These are phyloP conservation scores for Leishmania amazonensis DNA, from an alignment of 208 protist genomes.

Conservation along the genomic window DNA sequence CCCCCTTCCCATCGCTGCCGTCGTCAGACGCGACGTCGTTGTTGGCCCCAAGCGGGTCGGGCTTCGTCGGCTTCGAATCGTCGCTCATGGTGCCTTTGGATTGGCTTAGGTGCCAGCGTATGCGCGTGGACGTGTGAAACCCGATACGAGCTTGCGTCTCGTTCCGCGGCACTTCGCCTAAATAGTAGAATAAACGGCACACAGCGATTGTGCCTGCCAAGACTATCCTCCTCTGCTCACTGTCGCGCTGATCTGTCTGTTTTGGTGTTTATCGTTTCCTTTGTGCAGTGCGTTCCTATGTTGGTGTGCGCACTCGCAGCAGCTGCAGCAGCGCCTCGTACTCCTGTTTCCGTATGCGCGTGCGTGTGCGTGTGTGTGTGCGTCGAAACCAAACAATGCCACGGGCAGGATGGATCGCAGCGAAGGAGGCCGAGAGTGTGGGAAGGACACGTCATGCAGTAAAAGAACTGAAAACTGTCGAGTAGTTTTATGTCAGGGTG, in stretches of 20 bases:
- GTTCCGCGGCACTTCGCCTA: neutral
- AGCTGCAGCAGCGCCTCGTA: neutral
- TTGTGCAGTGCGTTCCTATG: slow-evolving; percentile 6
- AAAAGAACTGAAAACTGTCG: slow-evolving; percentile 1
- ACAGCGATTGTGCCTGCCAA: neutral
- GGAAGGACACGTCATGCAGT: neutral
- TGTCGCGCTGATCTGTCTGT: neutral
- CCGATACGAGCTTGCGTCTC: neutral
- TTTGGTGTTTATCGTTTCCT: no score
- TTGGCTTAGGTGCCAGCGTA: neutral
- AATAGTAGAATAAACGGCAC: no score
- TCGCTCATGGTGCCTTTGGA: slow-evolving; percentile 10
- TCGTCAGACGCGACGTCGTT: slow-evolving; percentile 30
- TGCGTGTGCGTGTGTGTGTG: neutral
- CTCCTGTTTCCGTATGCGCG: neutral
- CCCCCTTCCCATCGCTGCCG: slow-evolving; percentile 25
- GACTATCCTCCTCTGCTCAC: neutral
- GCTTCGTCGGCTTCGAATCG: slow-evolving; percentile 10
- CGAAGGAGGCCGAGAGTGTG: neutral
- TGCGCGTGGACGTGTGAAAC: neutral
- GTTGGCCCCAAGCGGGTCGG: slow-evolving; percentile 7
- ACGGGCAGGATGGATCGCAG: neutral
- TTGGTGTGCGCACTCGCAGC: slow-evolving; percentile 4
- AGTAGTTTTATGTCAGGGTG: neutral
- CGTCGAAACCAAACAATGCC: neutral